phyloP scores from a whole-genome alignment of 2,329 filamentous ascomycete species.

The Aspergillus ochraceoroseus region DNA sequence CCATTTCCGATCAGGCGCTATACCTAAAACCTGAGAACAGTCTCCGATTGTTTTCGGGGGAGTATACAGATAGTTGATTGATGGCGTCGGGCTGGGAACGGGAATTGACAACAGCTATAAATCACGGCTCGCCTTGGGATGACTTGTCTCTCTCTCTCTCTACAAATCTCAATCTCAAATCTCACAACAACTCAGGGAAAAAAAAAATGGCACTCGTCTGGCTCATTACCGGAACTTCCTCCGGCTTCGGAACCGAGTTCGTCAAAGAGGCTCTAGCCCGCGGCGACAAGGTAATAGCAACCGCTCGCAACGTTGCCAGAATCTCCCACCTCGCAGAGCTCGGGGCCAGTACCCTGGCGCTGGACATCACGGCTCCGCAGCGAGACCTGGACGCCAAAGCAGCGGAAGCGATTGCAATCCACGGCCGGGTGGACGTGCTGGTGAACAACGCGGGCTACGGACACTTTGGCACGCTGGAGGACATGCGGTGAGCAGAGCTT shows the following conservation, averaged over 20 bases:
- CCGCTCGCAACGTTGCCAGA: constrained; percentile 28
- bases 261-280: constrained; percentile 24
- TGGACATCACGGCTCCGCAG: constrained; percentile 26
- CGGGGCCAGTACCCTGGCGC: constrained; percentile 23
- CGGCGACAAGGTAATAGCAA: constrained; percentile 37
- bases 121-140: too few species aligned
- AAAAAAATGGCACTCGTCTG: constrained; percentile 25
- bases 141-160: too few species aligned
- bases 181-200: neutral
- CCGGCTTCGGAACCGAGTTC: constrained; percentile 33
- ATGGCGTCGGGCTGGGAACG: too few species aligned
- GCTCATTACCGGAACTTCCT: constrained; percentile 37
- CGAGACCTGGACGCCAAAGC: constrained; percentile 19
- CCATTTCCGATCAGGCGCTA: neutral
- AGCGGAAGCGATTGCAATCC: constrained; percentile 18
- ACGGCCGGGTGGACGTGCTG: constrained; percentile 32
- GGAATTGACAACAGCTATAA: too few species aligned
- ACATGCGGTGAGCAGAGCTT: constrained; percentile 14
- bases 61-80: too few species aligned
- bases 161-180: too few species aligned
- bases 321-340: constrained; percentile 26
- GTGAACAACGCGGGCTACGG: constrained; percentile 36
- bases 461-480: constrained; percentile 28
- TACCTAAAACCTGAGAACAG: too few species aligned
- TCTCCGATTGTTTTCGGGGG: too few species aligned